These are phyloP conservation scores for Cadophora sp. DNA, from an alignment of 2,329 filamentous ascomycete genomes.

Conservation along the genomic window DNA sequence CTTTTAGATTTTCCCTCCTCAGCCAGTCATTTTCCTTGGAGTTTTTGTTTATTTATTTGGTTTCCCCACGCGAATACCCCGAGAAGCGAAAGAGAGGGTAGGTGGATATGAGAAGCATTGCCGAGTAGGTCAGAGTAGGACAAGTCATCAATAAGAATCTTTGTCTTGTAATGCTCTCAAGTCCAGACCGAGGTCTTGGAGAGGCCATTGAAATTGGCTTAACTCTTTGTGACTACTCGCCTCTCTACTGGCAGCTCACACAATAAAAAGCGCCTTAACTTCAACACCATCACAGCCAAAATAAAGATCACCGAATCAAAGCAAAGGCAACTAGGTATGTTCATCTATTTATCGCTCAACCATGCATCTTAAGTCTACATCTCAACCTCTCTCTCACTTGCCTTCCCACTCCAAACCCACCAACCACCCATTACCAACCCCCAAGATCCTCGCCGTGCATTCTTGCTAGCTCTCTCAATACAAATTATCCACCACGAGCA, in stretches of 20 bases:
- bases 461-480: neutral
- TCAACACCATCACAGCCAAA: neutral
- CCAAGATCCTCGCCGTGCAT: neutral
- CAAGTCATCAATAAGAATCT: neutral
- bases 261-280: neutral
- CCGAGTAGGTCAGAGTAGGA: too few relatives aligned
- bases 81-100: neutral
- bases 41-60: too few relatives aligned
- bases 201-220: too few relatives aligned
- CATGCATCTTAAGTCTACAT: slow-evolving; percentile 4
- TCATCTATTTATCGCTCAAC: neutral
- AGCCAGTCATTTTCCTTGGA: too few relatives aligned
- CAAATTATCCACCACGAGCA: slow-evolving; percentile 15
- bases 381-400: neutral
- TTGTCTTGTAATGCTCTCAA: neutral
- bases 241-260: neutral
- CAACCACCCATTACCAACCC: neutral
- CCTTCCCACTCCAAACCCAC: neutral
- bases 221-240: too few relatives aligned
- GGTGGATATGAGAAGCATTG: too few relatives aligned
- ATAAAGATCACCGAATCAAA: neutral
- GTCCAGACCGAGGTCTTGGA: too few relatives aligned
- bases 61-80: neutral
- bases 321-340: neutral
- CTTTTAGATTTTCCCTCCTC: too few relatives aligned